A percentile compares a stretch with the other conserved stretches of the same genome.
phyloP scores from a whole-genome alignment of 2,329 filamentous ascomycete species.

The Colletotrichum scovillei region DNA sequence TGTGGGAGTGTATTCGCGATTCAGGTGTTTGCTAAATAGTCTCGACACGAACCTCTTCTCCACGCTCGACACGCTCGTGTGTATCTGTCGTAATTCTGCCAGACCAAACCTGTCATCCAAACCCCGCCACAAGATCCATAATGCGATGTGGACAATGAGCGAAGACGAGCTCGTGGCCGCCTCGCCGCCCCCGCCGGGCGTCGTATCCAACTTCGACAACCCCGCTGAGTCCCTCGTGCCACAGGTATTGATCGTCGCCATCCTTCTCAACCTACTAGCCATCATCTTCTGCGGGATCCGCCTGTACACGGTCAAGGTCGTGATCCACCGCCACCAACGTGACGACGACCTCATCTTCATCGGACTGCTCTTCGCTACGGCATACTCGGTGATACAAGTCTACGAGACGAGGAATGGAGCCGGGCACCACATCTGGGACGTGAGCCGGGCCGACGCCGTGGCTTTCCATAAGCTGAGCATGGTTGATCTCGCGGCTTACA shows the following conservation, averaged over 20 bases:
- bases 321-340: conserved; percentile 26
- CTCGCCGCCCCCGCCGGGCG: conserved; percentile 16
- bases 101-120: neutral
- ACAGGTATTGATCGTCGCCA: conserved; percentile 26
- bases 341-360: conserved; percentile 32
- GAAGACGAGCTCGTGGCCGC: conserved; percentile 5
- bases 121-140: neutral
- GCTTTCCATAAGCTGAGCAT: conserved; percentile 33
- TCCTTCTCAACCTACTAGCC: conserved; percentile 26
- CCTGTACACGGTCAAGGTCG: conserved; percentile 24
- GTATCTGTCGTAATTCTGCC: neutral
- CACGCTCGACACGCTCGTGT: accelerated
- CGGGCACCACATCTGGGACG: conserved; percentile 29
- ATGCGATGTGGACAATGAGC: conserved; percentile 25
- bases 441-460: conserved; percentile 2
- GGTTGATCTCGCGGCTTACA: conserved; percentile 35
- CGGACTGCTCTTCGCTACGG: conserved; percentile 20
- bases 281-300: conserved; percentile 31
- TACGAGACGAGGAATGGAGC: conserved; percentile 29
- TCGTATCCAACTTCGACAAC: conserved; percentile 25
- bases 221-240: conserved; percentile 30
- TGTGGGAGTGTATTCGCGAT: neutral
- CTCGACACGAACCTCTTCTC: neutral
- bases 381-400: conserved; percentile 26
- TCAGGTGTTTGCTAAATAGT: neutral